A percentile compares a stretch with the other conserved stretches of the same genome.
phyloP scores from a whole-genome alignment of 176 grass and related monocot genomes.

The Puya raimondii region DNA sequence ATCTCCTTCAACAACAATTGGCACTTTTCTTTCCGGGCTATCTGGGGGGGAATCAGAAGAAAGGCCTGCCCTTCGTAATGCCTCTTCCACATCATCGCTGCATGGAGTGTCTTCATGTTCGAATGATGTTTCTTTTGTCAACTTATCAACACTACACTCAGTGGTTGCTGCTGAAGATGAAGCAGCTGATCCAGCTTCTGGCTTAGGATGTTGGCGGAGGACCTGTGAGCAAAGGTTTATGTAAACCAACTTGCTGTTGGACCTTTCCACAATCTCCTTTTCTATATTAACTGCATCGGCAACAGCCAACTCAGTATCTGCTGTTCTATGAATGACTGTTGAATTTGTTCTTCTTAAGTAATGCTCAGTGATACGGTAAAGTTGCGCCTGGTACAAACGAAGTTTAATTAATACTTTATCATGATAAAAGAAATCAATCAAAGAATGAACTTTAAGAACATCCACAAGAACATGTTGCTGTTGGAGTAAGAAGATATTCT shows the following conservation, averaged over 20 bases:
- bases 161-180: slow-evolving; percentile 23
- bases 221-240: slow-evolving; percentile 77
- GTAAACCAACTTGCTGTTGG: slow-evolving; percentile 84
- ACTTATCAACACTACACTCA: slow-evolving; percentile 21
- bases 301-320: slow-evolving; percentile 90
- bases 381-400: slow-evolving; percentile 65
- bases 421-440: slow-evolving; percentile 9
- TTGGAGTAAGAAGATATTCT: not conserved
- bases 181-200: slow-evolving; percentile 27
- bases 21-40: slow-evolving; percentile 41
- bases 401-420: slow-evolving; percentile 16
- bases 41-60: slow-evolving; percentile 75
- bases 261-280: slow-evolving; percentile 62
- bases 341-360: slow-evolving; percentile 77
- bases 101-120: slow-evolving; percentile 20
- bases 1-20: slow-evolving; percentile 29
- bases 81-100: slow-evolving; percentile 44
- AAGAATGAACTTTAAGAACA: not conserved
- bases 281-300: slow-evolving; percentile 92
- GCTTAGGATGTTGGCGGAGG: slow-evolving; percentile 41
- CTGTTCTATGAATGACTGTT: slow-evolving; percentile 54
- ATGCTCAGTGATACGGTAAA: slow-evolving; percentile 67
- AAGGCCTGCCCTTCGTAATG: slow-evolving; percentile 67
- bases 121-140: slow-evolving; percentile 5
- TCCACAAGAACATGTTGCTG: not conserved